Conservation (phyloP, 139 green algal genomes). For the Klebsormidium nitens region DNA sequence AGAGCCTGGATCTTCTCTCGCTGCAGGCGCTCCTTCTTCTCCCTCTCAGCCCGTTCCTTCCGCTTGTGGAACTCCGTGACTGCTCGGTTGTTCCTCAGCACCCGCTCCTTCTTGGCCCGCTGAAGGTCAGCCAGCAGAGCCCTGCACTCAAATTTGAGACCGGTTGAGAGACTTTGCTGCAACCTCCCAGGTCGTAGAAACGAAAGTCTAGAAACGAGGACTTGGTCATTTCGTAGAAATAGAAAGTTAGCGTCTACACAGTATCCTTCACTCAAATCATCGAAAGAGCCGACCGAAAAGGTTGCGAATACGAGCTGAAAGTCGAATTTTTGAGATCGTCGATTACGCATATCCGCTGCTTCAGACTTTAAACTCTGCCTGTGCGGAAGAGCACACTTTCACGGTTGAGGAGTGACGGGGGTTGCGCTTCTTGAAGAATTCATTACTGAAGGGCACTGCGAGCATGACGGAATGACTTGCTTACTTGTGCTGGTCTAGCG, state of each 20-base stretch:
- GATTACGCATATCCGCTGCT: neutral
- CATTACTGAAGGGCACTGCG: neutral
- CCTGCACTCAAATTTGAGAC: neutral
- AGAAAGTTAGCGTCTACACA: neutral
- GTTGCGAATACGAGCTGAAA: neutral
- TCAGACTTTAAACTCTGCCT: neutral
- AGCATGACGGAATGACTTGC: slow-evolving; percentile 11
- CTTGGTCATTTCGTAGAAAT: slow-evolving; percentile 6
- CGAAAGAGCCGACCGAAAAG: neutral
- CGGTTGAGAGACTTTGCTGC: neutral
- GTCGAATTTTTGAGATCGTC: neutral
- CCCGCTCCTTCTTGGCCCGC: slow-evolving; percentile 4
- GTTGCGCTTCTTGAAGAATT: neutral
- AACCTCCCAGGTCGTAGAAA: neutral
- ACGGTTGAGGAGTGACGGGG: neutral
- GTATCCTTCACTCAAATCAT: neutral
- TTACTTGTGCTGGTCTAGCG: slow-evolving; percentile 18
- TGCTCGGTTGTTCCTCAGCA: neutral
- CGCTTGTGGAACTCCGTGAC: slow-evolving; percentile 31
- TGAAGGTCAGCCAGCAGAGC: neutral
- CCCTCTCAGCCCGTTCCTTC: slow-evolving; percentile 12
- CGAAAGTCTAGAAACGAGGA: neutral
- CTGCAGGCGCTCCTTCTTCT: slow-evolving; percentile 17
- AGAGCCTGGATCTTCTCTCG: slow-evolving; percentile 56
- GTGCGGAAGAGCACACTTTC: neutral